Conservation (phyloP, 2,329 filamentous ascomycete species). For the Talaromyces sp. region DNA sequence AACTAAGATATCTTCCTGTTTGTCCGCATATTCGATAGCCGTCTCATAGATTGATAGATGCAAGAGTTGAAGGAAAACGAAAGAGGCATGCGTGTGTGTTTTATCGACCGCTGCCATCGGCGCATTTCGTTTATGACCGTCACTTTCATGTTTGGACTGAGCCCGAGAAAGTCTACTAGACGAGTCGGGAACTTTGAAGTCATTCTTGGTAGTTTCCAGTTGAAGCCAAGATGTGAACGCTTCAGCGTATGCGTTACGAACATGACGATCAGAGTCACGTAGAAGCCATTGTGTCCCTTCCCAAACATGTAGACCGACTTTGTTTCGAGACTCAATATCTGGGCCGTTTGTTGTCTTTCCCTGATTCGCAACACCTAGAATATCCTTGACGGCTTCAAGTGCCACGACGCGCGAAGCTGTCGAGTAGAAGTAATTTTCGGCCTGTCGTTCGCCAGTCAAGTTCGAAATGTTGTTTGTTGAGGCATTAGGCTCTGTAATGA, state of each 20-base stretch:
- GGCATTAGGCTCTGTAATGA: conserved; percentile 47
- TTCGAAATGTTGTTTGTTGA: conserved; percentile 41
- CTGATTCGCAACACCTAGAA: conserved; percentile 76
- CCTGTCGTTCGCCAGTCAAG: conserved; percentile 52
- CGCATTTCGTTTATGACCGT: conserved; percentile 53
- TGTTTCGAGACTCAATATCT: conserved; percentile 66
- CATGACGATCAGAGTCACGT: conserved; percentile 70
- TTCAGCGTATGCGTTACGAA: conserved; percentile 81
- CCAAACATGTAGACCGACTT: conserved; percentile 79
- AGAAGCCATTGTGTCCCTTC: conserved; percentile 95
- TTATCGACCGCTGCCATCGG: conserved; percentile 66
- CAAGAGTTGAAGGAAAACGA: conserved; percentile 75
- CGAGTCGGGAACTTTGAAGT: conserved; percentile 62
- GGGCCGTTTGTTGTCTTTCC: conserved; percentile 55
- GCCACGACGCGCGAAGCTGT: conserved; percentile 61
- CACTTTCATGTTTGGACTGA: conserved; percentile 42
- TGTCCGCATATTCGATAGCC: conserved; percentile 68
- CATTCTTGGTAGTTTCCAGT: conserved; percentile 67
- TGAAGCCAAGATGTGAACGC: conserved; percentile 80
- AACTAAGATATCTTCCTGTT: conserved; percentile 70
- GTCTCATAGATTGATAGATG: conserved; percentile 90
- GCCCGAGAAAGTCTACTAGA: conserved; percentile 45
- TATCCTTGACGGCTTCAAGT: conserved; percentile 74
- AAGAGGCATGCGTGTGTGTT: conserved; percentile 50
- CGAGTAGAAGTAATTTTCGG: conserved; percentile 61